Conservation (phyloP, 2,329 filamentous ascomycete genomes). For the Fusarium pseudoanthophilum region DNA sequence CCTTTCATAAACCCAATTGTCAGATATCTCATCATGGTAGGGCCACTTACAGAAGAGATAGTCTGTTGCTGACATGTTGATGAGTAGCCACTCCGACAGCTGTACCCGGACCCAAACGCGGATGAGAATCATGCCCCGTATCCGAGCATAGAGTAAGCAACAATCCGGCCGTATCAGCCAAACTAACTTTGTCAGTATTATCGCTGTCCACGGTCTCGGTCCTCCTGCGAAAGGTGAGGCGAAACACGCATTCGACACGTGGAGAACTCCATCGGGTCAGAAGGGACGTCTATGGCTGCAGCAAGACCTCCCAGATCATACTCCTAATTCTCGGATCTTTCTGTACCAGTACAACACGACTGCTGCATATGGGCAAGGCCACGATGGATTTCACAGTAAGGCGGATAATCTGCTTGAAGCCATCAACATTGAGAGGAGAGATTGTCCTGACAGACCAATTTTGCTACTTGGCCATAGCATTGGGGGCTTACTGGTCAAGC, state of each 20-base stretch:
- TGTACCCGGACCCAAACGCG: neutral
- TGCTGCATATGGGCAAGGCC: neutral
- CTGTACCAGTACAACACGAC: neutral
- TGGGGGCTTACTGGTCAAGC: neutral
- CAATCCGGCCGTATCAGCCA: fast-evolving
- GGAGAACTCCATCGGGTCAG: neutral
- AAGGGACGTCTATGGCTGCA: neutral
- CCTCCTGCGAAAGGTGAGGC: neutral
- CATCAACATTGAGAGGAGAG: neutral
- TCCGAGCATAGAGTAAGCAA: neutral
- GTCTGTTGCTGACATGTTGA: neutral
- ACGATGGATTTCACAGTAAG: neutral
- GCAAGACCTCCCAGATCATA: neutral
- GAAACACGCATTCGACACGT: neutral
- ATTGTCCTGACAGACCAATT: neutral
- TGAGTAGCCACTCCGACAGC: neutral
- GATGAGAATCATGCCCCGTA: fast-evolving
- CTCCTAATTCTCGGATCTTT: neutral
- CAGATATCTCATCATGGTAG: neutral
- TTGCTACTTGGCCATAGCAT: neutral
- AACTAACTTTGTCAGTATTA: neutral
- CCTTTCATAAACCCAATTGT: no score
- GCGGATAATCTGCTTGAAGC: neutral
- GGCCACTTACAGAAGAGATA: neutral
- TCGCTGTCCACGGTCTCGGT: neutral